Evolutionary conservation across 345 rosid genomes (phyloP).

Genomic region (Theobroma cacao): DNA sequence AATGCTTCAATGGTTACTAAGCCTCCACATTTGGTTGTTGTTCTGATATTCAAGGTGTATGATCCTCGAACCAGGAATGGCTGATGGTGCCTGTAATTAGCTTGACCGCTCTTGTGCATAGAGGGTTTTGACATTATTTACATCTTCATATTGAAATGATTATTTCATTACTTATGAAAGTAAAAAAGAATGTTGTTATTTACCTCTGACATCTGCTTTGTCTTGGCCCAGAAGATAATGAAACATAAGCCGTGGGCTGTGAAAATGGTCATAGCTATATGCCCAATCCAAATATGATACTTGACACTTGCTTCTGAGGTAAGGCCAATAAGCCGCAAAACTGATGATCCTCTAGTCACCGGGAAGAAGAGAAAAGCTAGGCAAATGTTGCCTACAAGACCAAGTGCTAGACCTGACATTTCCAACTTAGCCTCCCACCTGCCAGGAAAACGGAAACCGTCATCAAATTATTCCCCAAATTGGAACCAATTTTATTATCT

Average conservation of each 20-base stretch:
- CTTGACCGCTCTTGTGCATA: too few relatives aligned
- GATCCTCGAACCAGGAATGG: background rate
- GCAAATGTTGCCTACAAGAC: conserved; percentile 54
- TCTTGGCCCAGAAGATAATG: conserved; percentile 50
- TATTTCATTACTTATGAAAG: background rate
- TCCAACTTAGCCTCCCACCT: conserved; percentile 63
- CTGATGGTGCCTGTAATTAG: background rate
- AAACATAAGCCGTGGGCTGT: conserved; percentile 44
- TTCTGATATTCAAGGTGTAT: too few relatives aligned
- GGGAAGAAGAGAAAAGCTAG: conserved; percentile 73
- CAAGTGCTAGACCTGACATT: conserved; percentile 44
- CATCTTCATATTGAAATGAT: background rate
- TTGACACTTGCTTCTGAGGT: conserved; percentile 63
- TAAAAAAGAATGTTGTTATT: background rate
- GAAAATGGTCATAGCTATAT: conserved; percentile 45
- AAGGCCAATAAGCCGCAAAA: conserved; percentile 51
- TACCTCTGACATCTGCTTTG: conserved; percentile 42
- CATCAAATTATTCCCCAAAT: background rate
- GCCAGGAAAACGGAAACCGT: background rate
- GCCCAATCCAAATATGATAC: conserved; percentile 74
- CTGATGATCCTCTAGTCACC: conserved; percentile 57
- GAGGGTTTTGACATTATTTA: background rate
- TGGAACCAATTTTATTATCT: background rate
- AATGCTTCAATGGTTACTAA: background rate
- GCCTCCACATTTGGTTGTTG: too few relatives aligned